Conservation (phyloP, 805 yeast species). For the Candida qinlingensis region DNA sequence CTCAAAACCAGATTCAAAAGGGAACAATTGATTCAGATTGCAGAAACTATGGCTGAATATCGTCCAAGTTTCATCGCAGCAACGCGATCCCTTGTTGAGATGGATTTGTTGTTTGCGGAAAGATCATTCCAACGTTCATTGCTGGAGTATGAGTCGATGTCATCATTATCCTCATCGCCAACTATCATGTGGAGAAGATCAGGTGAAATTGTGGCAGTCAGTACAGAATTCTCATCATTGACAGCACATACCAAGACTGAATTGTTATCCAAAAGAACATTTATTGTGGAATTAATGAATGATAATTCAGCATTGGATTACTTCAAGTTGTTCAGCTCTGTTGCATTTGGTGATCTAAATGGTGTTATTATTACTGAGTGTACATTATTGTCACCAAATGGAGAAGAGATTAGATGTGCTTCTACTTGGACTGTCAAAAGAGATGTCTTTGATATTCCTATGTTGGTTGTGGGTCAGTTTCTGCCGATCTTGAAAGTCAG, state of each 20-base stretch:
- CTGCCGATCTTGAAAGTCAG: slow-evolving; percentile 49
- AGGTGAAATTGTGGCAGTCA: slow-evolving; percentile 77
- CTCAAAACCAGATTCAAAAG: slow-evolving; percentile 66
- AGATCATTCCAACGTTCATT: slow-evolving; percentile 51
- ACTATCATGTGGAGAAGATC: slow-evolving; percentile 83
- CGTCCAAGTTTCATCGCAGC: slow-evolving; percentile 76
- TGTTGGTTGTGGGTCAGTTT: slow-evolving; percentile 79
- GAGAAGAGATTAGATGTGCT: slow-evolving; percentile 52
- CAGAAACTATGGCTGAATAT: slow-evolving; percentile 42
- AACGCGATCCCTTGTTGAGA: slow-evolving; percentile 65
- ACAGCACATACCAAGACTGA: slow-evolving; percentile 60
- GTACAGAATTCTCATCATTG: slow-evolving; percentile 66
- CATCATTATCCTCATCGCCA: slow-evolving; percentile 60
- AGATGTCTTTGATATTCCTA: slow-evolving; percentile 79
- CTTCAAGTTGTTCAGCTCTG: slow-evolving; percentile 58
- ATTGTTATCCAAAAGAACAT: slow-evolving; percentile 53
- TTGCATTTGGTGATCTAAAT: slow-evolving; percentile 43
- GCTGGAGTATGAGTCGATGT: slow-evolving; percentile 49
- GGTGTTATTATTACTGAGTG: slow-evolving; percentile 36
- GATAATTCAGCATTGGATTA: slow-evolving; percentile 69
- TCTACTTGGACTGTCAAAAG: slow-evolving; percentile 83
- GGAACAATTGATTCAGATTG: slow-evolving; percentile 57
- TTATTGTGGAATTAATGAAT: slow-evolving; percentile 79
- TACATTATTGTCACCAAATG: slow-evolving; percentile 32
- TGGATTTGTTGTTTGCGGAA: slow-evolving; percentile 61